Evolutionary conservation across 2,329 filamentous ascomycete species (phyloP), one percentile per base, ranked within the genome.

Genomic region (Colletotrichum melonis): DNA sequence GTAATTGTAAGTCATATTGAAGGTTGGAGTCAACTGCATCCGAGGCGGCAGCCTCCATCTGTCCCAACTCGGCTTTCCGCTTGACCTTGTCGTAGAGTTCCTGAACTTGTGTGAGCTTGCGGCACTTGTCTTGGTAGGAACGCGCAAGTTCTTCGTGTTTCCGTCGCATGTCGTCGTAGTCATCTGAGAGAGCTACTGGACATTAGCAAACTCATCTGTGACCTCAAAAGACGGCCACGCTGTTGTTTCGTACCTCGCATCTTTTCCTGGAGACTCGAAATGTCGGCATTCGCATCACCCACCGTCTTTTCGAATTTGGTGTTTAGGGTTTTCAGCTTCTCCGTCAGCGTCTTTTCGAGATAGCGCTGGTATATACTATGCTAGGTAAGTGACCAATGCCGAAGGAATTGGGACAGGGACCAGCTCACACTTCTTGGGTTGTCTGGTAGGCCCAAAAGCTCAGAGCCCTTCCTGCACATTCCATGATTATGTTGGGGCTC

Each of bases 361-460:
- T 93, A 91, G 77, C 95, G 92, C 79, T 97, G 94, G 78, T 95
- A 97, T 65, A 92, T 88, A 72, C 92, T 94, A 73, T 9, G n/a
- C 8, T 12, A 32, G 1, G 69, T 74, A 38, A 78, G 76, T 24
- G 55, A 56, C 11, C 19, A 11, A 12, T 14, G 5, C 16, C 30
- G 24, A 19, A 16, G 3, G 19, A 26, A 28, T 3, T 6, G n/a
- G 5, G 14, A 19, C 58, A 14, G 22, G 46, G 14, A 3, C 8
- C 71, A 26, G 80, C 87, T 75, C 78, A 95, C 93, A 97, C 93
- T 82, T 98, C 94, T 78, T 97, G 94, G 3, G 91, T 92, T 24
- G 92, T 91, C 80, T 98, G 95, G 78, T 97, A 98, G 35, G 91
- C 92, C 92, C 95, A 97, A 80, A 98, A 98, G 38, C 89, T 90